Evolutionary conservation across 2,329 filamentous ascomycete species (phyloP).

Genomic region (Anthostomella pinea): DNA sequence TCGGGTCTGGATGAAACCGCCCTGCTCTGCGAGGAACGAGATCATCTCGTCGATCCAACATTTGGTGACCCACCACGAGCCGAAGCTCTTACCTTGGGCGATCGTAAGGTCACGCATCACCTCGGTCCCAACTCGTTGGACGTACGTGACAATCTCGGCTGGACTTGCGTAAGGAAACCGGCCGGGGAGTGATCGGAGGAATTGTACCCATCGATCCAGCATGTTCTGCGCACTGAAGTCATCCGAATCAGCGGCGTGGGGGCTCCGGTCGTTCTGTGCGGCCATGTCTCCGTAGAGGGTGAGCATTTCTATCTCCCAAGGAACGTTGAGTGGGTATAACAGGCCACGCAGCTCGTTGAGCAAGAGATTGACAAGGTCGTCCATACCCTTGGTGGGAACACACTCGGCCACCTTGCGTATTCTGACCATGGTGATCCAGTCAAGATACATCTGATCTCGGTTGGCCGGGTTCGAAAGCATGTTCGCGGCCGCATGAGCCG

Average conservation of each 20-base stretch:
- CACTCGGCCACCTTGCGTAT: conserved; percentile 62
- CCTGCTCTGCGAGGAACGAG: conserved; percentile 82
- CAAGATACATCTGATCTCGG: conserved; percentile 90
- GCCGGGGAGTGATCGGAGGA: conserved; percentile 64
- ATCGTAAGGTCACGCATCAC: conserved; percentile 81
- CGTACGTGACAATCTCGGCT: conserved; percentile 71
- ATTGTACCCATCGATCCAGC: conserved; percentile 74
- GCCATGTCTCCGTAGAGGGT: conserved; percentile 60
- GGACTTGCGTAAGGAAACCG: conserved; percentile 73
- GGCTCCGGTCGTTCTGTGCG: conserved; percentile 43
- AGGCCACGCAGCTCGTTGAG: conserved; percentile 67
- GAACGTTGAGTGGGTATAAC: conserved; percentile 64
- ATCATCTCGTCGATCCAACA: conserved; percentile 96
- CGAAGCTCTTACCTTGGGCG: conserved; percentile 73
- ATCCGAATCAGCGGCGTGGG: conserved; percentile 36
- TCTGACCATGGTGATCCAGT: conserved; percentile 72
- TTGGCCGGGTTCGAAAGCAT: conserved; percentile 88
- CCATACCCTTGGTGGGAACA: conserved; percentile 62
- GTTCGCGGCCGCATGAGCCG: conserved; percentile 89
- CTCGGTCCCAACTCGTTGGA: conserved; percentile 71
- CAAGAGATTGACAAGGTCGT: conserved; percentile 61
- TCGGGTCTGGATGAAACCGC: conserved; percentile 74
- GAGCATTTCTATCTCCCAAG: conserved; percentile 61
- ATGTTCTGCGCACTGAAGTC: conserved; percentile 58
- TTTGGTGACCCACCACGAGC: conserved; percentile 94